These are phyloP conservation scores for Xylariaceae sp. DNA, from an alignment of 2,329 filamentous ascomycete genomes.

Conservation along the genomic window DNA sequence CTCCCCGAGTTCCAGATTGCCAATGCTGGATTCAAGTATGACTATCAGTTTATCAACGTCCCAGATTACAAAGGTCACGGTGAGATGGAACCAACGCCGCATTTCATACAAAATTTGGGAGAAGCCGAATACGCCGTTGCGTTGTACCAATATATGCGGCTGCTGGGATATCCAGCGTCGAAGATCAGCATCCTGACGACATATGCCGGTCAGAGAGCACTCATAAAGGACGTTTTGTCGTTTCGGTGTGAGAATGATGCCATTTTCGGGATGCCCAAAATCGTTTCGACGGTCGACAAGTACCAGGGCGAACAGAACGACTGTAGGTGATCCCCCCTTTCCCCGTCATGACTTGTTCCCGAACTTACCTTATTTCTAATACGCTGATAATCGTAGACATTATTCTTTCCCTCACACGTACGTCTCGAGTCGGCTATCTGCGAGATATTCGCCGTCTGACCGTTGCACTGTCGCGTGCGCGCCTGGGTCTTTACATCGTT, in stretches of 20 bases:
- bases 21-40: slow-evolving; percentile 88
- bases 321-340: slow-evolving; percentile 58
- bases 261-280: slow-evolving; percentile 83
- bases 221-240: slow-evolving; percentile 80
- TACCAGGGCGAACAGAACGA: slow-evolving; percentile 99
- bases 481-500: slow-evolving; percentile 87
- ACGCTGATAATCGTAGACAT: slow-evolving; percentile 56
- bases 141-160: slow-evolving; percentile 93
- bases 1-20: slow-evolving; percentile 70
- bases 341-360: background rate
- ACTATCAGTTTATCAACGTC: slow-evolving; percentile 96
- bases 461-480: slow-evolving; percentile 87
- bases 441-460: slow-evolving; percentile 91
- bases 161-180: slow-evolving; percentile 82
- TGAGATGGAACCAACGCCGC: slow-evolving; percentile 83
- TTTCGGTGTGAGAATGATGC: slow-evolving; percentile 80
- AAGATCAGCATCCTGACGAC: slow-evolving; percentile 88
- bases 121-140: slow-evolving; percentile 97
- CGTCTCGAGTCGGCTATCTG: slow-evolving; percentile 83
- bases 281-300: slow-evolving; percentile 93
- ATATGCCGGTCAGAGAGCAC: slow-evolving; percentile 85
- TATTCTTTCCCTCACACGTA: slow-evolving; percentile 88
- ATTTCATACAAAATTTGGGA: slow-evolving; percentile 94
- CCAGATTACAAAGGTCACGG: slow-evolving; percentile 87
- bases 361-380: background rate